Base-by-base conservation (phyloP, 1,284 basidiomycete genomes). In the Uromyces viciae-fabae region DNA sequence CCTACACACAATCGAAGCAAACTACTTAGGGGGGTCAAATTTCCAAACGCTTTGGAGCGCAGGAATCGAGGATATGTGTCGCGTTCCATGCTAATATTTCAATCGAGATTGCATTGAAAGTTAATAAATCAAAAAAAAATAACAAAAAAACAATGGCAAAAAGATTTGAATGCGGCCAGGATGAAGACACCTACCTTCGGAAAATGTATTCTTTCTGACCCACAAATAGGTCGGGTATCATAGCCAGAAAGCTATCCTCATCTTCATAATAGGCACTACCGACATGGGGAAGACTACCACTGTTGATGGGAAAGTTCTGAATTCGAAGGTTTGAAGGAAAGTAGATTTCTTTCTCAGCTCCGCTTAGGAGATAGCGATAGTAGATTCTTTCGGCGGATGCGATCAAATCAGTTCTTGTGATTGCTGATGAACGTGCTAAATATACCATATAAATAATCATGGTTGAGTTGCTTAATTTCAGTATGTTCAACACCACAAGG, bases 151-250 rank as follows among this genome's bases (percentile, higher is more conserved):
- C n/a, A 8, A 33, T 5, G 19, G 22, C 7, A 75, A 33, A 31
- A 49, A 73, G 38, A 28, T 40, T 31, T 8, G 43, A 33, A 25
- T 49, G 64, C 94, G 94, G 88, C 96, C 98, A n/a, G 94, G 93
- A 85, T 98, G 95, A 86, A n/a, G 95, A 92, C 86, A 98, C 95
- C 91, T 98, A 96, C 4, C 94, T 94, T 76, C 94, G 90, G 89
- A 96, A 97, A 85, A 95, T 94, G 85, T 97, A 98, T 85, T 97
- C 94, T 88, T 99, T 98, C 87, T 98, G 96, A 1, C 91, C 88
- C 86, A 98, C 94, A 88, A 98, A 99, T 89, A 98, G 92, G 86
- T 98, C 96, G 15, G 96, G 95, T 60, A 99, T 92, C 83, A 94
- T 91, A 0, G 95, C 91, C 89, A 98, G 88, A 81, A 93, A 88